Evolutionary conservation across 352 stramenopile genomes (phyloP).

Genomic region (Bremia lactucae): DNA sequence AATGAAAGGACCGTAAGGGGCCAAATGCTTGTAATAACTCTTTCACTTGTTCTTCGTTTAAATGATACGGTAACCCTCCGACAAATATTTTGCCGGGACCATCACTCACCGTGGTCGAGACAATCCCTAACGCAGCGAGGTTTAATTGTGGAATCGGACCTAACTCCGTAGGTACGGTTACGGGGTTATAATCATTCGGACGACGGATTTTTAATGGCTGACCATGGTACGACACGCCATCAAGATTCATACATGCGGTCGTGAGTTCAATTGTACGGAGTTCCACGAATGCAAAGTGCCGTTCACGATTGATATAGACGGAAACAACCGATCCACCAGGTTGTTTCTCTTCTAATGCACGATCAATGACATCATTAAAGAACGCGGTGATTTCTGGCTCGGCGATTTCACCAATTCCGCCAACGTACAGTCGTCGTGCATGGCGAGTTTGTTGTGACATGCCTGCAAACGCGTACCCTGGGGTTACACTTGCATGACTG

Average conservation of each 20-base stretch:
- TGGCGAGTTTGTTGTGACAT: slow-evolving; percentile 91
- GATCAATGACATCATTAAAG: slow-evolving; percentile 88
- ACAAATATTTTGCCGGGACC: slow-evolving; percentile 99
- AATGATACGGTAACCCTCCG: slow-evolving; percentile 93
- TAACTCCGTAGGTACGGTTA: slow-evolving; percentile 74
- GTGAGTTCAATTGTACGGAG: slow-evolving; percentile 94
- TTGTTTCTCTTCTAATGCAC: slow-evolving; percentile 62
- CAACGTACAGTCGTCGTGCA: slow-evolving; percentile 94
- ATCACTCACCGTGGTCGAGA: slow-evolving; percentile 91
- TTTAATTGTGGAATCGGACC: slow-evolving; percentile 85
- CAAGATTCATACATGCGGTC: slow-evolving; percentile 92
- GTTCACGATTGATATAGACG: slow-evolving; percentile 94
- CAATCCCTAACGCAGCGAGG: slow-evolving; percentile 87
- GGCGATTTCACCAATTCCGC: slow-evolving; percentile 78
- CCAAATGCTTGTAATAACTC: slow-evolving; percentile 94
- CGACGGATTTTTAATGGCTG: slow-evolving; percentile 92
- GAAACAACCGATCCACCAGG: slow-evolving; percentile 71
- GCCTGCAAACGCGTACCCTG: slow-evolving; percentile 16
- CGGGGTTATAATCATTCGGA: slow-evolving; percentile 96
- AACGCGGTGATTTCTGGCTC: slow-evolving; percentile 84
- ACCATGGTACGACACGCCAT: slow-evolving; percentile 92
- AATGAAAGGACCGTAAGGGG: slow-evolving; percentile 90
- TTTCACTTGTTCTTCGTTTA: slow-evolving; percentile 92
- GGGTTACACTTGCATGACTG: slow-evolving; percentile 14
- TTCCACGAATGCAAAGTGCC: slow-evolving; percentile 96